Conservation (phyloP, 768 basidiomycete genomes). For the Tremella yokohamensis region DNA sequence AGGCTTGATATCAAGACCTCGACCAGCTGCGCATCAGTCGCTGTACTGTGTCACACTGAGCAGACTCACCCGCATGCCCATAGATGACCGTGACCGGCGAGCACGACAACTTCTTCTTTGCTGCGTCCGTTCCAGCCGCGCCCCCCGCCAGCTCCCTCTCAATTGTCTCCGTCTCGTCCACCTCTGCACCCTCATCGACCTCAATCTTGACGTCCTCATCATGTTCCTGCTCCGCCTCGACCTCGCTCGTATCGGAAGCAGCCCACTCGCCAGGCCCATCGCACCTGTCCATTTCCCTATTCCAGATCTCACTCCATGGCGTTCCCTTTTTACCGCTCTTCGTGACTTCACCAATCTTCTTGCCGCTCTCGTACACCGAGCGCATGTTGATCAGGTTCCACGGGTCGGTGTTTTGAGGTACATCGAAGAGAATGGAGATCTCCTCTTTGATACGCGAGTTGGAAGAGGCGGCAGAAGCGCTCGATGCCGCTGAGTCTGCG, state of each 20-base stretch:
- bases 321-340: conserved; percentile 57
- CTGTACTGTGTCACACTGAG: not conserved
- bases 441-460: conserved; percentile 53
- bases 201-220: conserved; percentile 51
- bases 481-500: conserved; percentile 14
- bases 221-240: conserved; percentile 18
- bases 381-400: conserved; percentile 76
- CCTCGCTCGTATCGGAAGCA: conserved; percentile 54
- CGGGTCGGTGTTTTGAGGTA: conserved; percentile 73
- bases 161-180: conserved; percentile 25
- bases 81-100: conserved; percentile 65
- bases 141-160: conserved; percentile 24
- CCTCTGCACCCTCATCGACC: conserved; percentile 47
- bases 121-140: conserved; percentile 13
- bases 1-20: conserved; percentile 74
- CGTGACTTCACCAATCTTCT: conserved; percentile 49
- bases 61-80: conserved; percentile 60
- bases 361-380: conserved; percentile 55
- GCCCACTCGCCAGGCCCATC: conserved; percentile 25
- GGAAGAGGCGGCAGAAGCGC: conserved; percentile 2
- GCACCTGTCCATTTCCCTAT: conserved; percentile 46
- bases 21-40: conserved; percentile 57
- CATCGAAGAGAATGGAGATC: conserved; percentile 60
- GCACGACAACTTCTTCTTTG: conserved; percentile 17
- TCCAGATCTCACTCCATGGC: conserved; percentile 75